These are phyloP conservation scores for Scheffersomyces amazonensis DNA, from an alignment of 805 yeast species.

Conservation along the genomic window DNA sequence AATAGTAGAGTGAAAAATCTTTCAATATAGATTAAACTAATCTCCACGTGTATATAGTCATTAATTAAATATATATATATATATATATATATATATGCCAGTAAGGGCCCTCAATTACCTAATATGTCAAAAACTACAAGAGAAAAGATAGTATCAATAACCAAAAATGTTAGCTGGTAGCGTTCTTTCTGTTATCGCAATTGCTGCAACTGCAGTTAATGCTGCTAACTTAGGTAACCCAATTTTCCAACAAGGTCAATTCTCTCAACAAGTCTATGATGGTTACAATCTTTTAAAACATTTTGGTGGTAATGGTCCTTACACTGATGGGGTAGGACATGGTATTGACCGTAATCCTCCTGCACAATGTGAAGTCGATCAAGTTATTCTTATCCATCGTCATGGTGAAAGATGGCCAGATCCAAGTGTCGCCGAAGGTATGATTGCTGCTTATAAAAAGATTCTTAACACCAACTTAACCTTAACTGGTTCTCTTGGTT, in stretches of 20 bases:
- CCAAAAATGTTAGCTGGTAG: not conserved
- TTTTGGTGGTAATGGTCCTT: conserved; percentile 58
- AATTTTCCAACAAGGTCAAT: not conserved
- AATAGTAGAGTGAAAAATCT: not conserved
- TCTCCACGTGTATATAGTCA: not conserved
- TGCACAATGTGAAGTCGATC: conserved; percentile 53
- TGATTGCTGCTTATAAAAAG: conserved; percentile 21
- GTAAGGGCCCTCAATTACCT: not conserved
- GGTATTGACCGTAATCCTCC: conserved; percentile 52
- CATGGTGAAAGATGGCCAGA: conserved; percentile 71
- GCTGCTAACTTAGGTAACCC: not conserved
- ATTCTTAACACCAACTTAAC: conserved; percentile 7
- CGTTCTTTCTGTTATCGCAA: not conserved
- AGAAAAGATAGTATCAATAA: not conserved
- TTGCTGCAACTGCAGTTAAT: not conserved
- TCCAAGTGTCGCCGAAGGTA: conserved; percentile 15
- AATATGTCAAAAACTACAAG: not conserved
- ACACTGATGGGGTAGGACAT: conserved; percentile 46
- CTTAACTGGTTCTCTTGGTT: conserved; percentile 49
- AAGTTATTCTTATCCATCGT: conserved; percentile 68
- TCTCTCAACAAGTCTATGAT: not conserved
- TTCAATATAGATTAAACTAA: not conserved
- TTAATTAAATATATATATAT: not conserved
- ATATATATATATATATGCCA: not conserved
- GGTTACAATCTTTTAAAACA: conserved; percentile 44